Percentiles rank a stretch among this genome's conserved stretches.
phyloP scores from a whole-genome alignment of 2,329 filamentous ascomycete species.

The Colletotrichum cordylinicola region DNA sequence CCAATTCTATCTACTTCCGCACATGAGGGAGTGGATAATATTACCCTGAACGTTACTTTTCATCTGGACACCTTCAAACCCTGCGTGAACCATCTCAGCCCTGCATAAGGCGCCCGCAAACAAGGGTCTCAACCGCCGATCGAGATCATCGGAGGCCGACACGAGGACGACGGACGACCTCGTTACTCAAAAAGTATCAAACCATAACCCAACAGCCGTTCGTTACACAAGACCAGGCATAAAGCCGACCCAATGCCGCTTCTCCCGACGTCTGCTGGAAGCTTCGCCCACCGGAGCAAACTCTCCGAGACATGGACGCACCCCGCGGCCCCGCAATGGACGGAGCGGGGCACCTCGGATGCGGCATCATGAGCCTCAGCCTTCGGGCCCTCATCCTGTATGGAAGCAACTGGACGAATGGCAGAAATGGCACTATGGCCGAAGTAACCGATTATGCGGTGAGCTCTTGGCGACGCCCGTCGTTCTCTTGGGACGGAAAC shows the following conservation, averaged over 20 bases:
- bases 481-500: neutral
- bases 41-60: neutral
- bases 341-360: neutral
- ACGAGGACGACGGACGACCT: neutral
- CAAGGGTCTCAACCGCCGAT: neutral
- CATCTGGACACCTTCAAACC: neutral
- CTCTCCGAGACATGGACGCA: neutral
- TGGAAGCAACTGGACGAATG: neutral
- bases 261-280: conserved; percentile 1
- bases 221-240: neutral
- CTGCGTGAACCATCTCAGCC: neutral
- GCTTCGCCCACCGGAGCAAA: conserved; percentile 2
- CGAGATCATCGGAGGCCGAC: neutral
- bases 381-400: neutral
- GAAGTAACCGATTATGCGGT: neutral
- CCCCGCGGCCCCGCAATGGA: neutral
- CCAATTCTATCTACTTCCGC: neutral
- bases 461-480: neutral
- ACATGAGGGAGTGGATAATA: neutral
- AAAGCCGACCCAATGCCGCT: neutral
- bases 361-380: conserved; percentile 3
- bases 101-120: neutral
- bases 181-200: neutral
- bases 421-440: neutral
- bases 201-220: neutral